Base-by-base conservation (phyloP, 306 rosid species). In the Sechiopsis laciniata region DNA sequence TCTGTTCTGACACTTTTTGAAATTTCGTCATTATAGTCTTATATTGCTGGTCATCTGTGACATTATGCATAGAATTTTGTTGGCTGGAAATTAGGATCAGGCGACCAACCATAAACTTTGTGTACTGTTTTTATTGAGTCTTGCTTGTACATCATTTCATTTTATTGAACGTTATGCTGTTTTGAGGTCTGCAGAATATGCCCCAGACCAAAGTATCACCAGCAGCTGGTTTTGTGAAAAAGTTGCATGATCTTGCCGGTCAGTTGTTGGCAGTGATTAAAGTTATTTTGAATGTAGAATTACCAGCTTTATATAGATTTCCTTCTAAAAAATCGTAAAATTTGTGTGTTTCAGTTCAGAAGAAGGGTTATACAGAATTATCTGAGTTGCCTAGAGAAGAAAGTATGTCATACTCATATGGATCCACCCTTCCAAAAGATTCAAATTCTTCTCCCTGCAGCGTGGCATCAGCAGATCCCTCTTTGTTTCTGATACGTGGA, bases 401-500 rank as follows among this genome's bases (percentile, higher is more conserved):
- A 52, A 77, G 63, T 62, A 26, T 8, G 5, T 14, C 85, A 50
- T 83, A 83, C 78, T 72, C 76, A 61, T 88, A 80, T 72, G 97
- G 97, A 71, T 61, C 81, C 76, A 92, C 96, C 24, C 97, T 92
- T 75, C 88, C 55, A 24, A 82, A 83, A 52, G 96, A 92, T 80
- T 46, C 87, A 29, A 90, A 35, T 79, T 65, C 82, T 76, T 77
- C 67, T 74, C 95, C 90, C 29, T 85, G 92, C 78, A 84, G 83
- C 56, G 88, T 91, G 92, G 83, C 95, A 57, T 68, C 82, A 74
- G 80, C 88, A 65, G 97, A 92, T 76, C 89, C 97, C 71, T 90
- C 97, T 71, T 85, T 85, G 35, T 92, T 88, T 85, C 75, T 90
- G 77, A 82, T 92, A 64, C 90, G 97, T 8, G 97, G 96, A 20